These are phyloP conservation scores for Penicillium lagena DNA, from an alignment of 495 filamentous ascomycete genomes.

Conservation along the genomic window DNA sequence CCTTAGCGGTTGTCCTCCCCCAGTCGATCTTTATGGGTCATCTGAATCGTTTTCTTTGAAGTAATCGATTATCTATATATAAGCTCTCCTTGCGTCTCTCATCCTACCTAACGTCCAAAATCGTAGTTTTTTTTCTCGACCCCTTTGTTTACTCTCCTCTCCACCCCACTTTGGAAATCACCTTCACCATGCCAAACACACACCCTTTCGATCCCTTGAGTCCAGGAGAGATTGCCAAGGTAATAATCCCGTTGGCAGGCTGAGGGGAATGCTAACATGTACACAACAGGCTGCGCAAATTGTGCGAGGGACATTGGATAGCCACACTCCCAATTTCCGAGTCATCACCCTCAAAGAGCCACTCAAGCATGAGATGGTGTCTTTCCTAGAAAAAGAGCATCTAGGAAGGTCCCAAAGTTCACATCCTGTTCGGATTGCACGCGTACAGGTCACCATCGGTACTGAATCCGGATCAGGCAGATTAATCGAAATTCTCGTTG, in stretches of 20 bases:
- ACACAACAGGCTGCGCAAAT: slow-evolving; percentile 1
- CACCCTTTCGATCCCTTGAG: background rate
- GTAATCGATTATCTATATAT: no score
- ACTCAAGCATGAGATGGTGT: slow-evolving; percentile 10
- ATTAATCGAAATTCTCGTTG: slow-evolving; percentile 5
- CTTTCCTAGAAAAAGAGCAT: slow-evolving; percentile 13
- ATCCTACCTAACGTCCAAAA: background rate
- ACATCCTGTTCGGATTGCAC: slow-evolving; percentile 9
- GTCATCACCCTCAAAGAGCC: slow-evolving; percentile 14
- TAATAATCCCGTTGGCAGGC: background rate
- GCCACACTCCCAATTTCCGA: slow-evolving; percentile 1
- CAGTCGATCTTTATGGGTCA: no score
- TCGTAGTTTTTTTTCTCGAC: background rate
- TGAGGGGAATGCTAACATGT: background rate
- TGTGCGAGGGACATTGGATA: background rate
- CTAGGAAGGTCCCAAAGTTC: background rate
- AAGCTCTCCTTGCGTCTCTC: background rate
- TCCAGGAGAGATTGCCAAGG: background rate
- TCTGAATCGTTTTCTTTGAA: no score
- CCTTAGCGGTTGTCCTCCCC: background rate
- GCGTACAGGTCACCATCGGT: slow-evolving; percentile 4
- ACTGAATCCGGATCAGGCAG: background rate
- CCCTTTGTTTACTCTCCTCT: background rate
- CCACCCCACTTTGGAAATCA: background rate
- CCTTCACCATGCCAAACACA: background rate